Conservation (phyloP, 805 yeast genomes). For the Cyberlindnera mycetangii region DNA sequence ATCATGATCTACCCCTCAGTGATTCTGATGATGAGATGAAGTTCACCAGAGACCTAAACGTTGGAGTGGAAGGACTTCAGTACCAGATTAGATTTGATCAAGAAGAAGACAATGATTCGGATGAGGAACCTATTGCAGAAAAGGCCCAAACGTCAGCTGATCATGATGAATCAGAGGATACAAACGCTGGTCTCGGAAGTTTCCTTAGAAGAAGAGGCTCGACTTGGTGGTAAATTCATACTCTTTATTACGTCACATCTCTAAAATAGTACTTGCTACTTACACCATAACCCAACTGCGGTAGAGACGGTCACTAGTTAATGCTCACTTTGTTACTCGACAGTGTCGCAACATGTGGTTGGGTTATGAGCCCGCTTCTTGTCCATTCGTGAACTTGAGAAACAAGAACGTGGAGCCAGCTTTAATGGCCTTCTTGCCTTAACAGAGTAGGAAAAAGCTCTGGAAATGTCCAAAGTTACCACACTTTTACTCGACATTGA, state of each 20-base stretch:
- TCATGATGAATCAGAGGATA: background rate
- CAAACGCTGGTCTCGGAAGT: background rate
- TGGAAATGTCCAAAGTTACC: constrained; percentile 9
- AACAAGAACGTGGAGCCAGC: background rate
- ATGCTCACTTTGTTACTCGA: too few species aligned
- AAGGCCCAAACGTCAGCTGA: constrained; percentile 16
- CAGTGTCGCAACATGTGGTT: too few species aligned
- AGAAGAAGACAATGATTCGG: constrained; percentile 9
- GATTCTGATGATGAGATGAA: constrained; percentile 13
- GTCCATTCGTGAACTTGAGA: background rate
- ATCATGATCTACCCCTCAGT: background rate
- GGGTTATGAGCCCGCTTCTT: too few species aligned
- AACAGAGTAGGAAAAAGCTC: background rate
- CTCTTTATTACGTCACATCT: too few species aligned
- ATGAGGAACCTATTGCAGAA: constrained; percentile 7
- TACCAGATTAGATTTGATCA: constrained; percentile 18
- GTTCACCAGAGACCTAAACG: constrained; percentile 1
- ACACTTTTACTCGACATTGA: constrained; percentile 71
- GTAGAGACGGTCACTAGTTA: too few species aligned
- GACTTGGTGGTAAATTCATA: constrained; percentile 8
- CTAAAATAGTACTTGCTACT: too few species aligned
- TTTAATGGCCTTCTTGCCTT: too few species aligned
- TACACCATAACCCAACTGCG: too few species aligned
- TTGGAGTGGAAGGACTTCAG: constrained; percentile 12
- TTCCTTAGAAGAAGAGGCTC: constrained; percentile 5